Evolutionary conservation across 306 rosid species (phyloP), one percentile per base, ranked within the genome.

Genomic region (Trifolium subterraneum): DNA sequence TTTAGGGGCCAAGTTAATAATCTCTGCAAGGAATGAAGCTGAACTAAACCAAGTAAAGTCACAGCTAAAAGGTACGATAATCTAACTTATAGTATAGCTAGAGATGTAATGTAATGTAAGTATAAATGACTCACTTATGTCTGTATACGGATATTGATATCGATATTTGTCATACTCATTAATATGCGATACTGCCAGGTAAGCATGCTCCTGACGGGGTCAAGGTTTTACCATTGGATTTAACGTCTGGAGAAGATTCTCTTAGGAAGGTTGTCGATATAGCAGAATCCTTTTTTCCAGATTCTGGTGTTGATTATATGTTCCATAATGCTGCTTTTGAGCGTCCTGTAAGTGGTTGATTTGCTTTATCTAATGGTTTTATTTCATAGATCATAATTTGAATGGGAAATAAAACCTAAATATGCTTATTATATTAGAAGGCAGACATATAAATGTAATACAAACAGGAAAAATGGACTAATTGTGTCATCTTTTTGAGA

Each of bases 301-400:
- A 86, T 77, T 79, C 84, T 52, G 98, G 98, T 69, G 89, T 90
- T 78, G 95, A 94, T 86, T 91, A 87, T 72, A 89, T 94, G 96
- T 84, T 94, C 74, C 98, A 94, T 64, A 94, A 91, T 87, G 96
- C 97, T 35, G 97, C 97, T 79, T 84, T 78, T 65, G 98, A 94
- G 87, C 96, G 98, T 71, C 98, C 97, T 41, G 96, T 94, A 79
- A 87, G 97, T 88, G 70, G 72, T 68, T 47, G 76, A 42, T 80
- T 80, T 60, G 27, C 84, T 63, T 64, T 76, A 69, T 75, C 38
- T 22, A 44, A 59, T 79, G 27, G 31, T 77, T 59, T 5, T 15
- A 59, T 25, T 56, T 74, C 23, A 29, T 62, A 27, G 58, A 51
- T 73, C 19, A 47, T 64, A 73, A 81, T 58, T 66, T 48, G 42